Base-by-base conservation (phyloP, 371 early-diverging fungal species). In the Mucor mucedo region DNA sequence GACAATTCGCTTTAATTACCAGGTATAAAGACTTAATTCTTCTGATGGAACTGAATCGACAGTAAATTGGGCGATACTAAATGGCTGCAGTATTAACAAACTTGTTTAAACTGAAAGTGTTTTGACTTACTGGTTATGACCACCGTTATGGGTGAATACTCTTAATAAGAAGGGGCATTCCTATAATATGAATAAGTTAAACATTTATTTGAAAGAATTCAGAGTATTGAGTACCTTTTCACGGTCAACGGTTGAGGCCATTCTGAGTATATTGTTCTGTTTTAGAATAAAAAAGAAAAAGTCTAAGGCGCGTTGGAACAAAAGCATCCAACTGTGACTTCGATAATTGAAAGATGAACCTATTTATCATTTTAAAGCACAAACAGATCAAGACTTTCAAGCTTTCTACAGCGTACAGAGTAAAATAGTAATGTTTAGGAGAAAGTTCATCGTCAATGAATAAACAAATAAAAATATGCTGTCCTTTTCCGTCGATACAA, bases 81-180 rank as follows among this genome's bases (percentile, higher is more conserved):
- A 8, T 39, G 6, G 40, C 1, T 39, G 6, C 40, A 39, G 11
- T 38, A 29, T 32, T 16, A 50, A 39, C 14, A 50, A 13, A 33
- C 44, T 21, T 21, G 1, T 21, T 21, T 21, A 21, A 21, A 21
- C 21, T 21, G 21, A 21, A 21, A 21, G 21, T 42, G 16, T 27
- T 5, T 45, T 9, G 13, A 62, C 63, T 55, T 76, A 84, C 85
- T 63, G 60, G 63, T 84, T 82, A 66, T 85, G 85, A 33, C 68
- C 69, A 35, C 78, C 79, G 13, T 66, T 58, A 40, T 71, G 69
- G 44, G 76, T 74, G 64, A 78, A 88, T 10, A 87, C 66, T 62
- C 84, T 75, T 29, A 89, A 65, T 52, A 88, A 73, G 70, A 89
- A 88, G 21, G 89, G 89, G 53, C 84, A 85, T 7, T 75, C 82